These are phyloP conservation scores for Trichoderma atroviride DNA, from an alignment of 2,329 filamentous ascomycete genomes.

Conservation along the genomic window DNA sequence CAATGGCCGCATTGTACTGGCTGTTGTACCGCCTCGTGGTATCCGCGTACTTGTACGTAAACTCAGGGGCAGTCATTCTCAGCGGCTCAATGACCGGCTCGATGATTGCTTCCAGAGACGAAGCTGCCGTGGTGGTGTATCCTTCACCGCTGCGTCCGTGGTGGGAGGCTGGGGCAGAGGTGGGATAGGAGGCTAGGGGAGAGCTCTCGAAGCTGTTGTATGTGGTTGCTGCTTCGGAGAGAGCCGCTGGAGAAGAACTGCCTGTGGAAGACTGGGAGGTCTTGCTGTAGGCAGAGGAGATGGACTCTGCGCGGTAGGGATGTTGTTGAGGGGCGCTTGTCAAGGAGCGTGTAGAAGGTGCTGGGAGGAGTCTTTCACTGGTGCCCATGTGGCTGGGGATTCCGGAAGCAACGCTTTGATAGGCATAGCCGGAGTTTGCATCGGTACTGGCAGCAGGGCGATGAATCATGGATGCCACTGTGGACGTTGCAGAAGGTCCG, in stretches of 20 bases:
- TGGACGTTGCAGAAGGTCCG: slow-evolving; percentile 25
- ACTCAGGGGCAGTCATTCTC: slow-evolving; percentile 31
- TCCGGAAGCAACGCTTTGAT: slow-evolving; percentile 29
- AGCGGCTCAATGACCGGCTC: slow-evolving; percentile 30
- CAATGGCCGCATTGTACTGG: slow-evolving; percentile 13
- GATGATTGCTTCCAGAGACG: slow-evolving; percentile 21
- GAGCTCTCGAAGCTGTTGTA: slow-evolving; percentile 28
- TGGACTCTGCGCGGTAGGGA: slow-evolving; percentile 35
- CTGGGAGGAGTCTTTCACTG: slow-evolving; percentile 32
- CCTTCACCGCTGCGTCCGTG: slow-evolving; percentile 20
- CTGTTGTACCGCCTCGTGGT: slow-evolving; percentile 30
- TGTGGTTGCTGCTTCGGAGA: slow-evolving; percentile 17
- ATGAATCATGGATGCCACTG: slow-evolving; percentile 15
- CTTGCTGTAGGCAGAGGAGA: slow-evolving; percentile 33
- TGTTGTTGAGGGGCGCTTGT: slow-evolving; percentile 29
- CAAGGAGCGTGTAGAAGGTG: slow-evolving; percentile 30
- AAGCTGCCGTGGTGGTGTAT: slow-evolving; percentile 27
- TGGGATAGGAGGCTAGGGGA: slow-evolving; percentile 21
- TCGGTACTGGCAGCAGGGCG: slow-evolving; percentile 29
- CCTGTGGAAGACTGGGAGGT: slow-evolving; percentile 16
- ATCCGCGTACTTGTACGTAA: slow-evolving; percentile 40
- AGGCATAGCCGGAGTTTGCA: slow-evolving; percentile 28
- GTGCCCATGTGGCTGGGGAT: slow-evolving; percentile 24
- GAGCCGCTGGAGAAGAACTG: slow-evolving; percentile 22
- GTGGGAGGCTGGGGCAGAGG: neutral